Base-by-base conservation (phyloP, 306 rosid genomes). In the Carpinus viminea region DNA sequence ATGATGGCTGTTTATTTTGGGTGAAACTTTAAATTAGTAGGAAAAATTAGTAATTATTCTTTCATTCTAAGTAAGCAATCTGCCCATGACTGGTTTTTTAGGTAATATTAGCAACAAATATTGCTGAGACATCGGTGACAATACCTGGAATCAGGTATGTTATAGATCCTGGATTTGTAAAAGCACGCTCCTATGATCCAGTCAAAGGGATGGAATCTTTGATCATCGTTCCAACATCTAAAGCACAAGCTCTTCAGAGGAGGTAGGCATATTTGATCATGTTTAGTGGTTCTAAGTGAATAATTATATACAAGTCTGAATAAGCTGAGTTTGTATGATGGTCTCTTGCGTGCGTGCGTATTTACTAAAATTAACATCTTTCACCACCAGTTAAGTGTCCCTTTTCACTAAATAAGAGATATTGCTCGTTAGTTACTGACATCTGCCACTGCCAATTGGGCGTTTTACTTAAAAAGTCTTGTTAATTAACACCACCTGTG, bases 101-200 rank as follows among this genome's bases (percentile, higher is more conserved):
- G 98, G 96, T 94, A 69, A 88, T 92, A 83, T 82, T 92, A 84
- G 96, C 96, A n/a, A 94, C 98, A 68, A 94, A 94, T 79, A 94
- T 94, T 82, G 98, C 98, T 70, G 98, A 94, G 92, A 89, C 97
- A 72, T 92, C 98, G 1, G 84, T 92, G 47, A 92, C 97, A 46
- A 92, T 94, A 83, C 96, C 97, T 55, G 98, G 98, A 83, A 92
- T 94, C 87, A 92, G 91, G 89, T 91, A 84, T 82, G 97, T 94
- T 68, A 83, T 94, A 79, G 98, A 92, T 88, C 98, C 97, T 75
- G 97, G 98, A 65, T 75, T 94, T 46, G 97, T 94, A 56, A 94
- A 94, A 89, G 97, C 98, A n/a, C 96, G 96, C 59, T 80, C 89
- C 5, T 94, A 90, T 85, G 98, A 94, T 82, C 96, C 97, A 1